Percentiles rank a stretch among this genome's conserved stretches.
Conservation (phyloP, 257 asterid genomes). For the Perilla frutescens region DNA sequence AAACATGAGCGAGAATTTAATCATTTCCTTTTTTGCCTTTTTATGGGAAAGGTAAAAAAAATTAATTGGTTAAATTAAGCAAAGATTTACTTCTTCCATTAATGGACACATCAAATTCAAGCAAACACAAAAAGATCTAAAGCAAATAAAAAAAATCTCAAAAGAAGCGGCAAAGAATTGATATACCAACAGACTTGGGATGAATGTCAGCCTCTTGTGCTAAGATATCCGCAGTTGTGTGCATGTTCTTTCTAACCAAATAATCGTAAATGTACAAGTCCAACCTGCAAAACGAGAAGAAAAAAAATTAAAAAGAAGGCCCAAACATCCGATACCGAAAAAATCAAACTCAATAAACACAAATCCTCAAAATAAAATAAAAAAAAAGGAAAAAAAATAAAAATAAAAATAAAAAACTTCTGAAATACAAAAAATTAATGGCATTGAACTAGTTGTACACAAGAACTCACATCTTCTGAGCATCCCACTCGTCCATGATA, state of each 20-base stretch:
- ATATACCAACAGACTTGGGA: constrained; percentile 40
- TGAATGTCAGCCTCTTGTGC: constrained; percentile 42
- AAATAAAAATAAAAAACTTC: background rate
- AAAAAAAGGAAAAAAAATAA: background rate
- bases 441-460: background rate
- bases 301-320: background rate
- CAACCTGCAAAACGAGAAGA: constrained; percentile 35
- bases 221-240: constrained; percentile 39
- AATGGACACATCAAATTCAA: constrained; percentile 16
- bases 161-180: background rate
- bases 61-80: too few relatives aligned
- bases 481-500: constrained; percentile 43
- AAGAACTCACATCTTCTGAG: constrained; percentile 47
- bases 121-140: background rate
- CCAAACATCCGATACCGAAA: background rate
- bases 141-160: background rate
- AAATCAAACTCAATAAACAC: constrained; percentile 5
- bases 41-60: too few relatives aligned
- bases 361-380: constrained; percentile 2
- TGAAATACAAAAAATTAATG: background rate
- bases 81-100: background rate
- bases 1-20: too few relatives aligned
- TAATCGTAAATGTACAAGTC: constrained; percentile 50
- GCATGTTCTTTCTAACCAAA: constrained; percentile 44
- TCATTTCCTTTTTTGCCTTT: too few relatives aligned